Conservation (phyloP, 768 basidiomycete genomes). For the Suillus sp. region DNA sequence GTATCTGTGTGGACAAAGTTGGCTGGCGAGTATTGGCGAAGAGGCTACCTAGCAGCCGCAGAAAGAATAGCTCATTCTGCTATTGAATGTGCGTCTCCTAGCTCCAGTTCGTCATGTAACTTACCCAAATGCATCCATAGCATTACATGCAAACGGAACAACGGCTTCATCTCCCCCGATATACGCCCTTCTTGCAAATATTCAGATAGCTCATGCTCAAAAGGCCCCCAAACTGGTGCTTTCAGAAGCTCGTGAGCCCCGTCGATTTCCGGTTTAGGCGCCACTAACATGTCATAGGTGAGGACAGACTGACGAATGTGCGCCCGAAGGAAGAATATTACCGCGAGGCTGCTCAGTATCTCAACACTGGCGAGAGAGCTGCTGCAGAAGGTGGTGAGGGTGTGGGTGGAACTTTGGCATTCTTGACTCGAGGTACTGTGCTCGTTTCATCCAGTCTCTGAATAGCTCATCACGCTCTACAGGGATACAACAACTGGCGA, state of each 20-base stretch:
- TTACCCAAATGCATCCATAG: conserved; percentile 33
- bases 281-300: conserved; percentile 43
- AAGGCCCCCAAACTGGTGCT: conserved; percentile 83
- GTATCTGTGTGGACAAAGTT: conserved; percentile 80
- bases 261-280: conserved; percentile 17
- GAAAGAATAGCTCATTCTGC: conserved; percentile 74
- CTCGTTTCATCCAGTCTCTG: conserved; percentile 12
- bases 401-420: conserved; percentile 56
- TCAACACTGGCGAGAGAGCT: conserved; percentile 62
- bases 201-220: conserved; percentile 77
- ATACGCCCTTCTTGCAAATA: conserved; percentile 82
- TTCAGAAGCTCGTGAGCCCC: conserved; percentile 65
- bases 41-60: conserved; percentile 72
- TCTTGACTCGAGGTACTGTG: conserved; percentile 62
- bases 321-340: conserved; percentile 71
- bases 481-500: conserved; percentile 86
- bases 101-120: conserved; percentile 4
- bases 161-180: conserved; percentile 65
- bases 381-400: conserved; percentile 62
- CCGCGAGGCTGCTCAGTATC: conserved; percentile 64
- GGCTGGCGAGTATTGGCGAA: conserved; percentile 87
- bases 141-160: conserved; percentile 52
- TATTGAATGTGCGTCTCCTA: conserved; percentile 55
- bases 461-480: conserved; percentile 8
- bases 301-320: conserved; percentile 60